Percentiles rank a stretch among this genome's conserved stretches.
Conservation (phyloP, 2,329 filamentous ascomycete genomes). For the Penicillium fuscoglaucum region DNA sequence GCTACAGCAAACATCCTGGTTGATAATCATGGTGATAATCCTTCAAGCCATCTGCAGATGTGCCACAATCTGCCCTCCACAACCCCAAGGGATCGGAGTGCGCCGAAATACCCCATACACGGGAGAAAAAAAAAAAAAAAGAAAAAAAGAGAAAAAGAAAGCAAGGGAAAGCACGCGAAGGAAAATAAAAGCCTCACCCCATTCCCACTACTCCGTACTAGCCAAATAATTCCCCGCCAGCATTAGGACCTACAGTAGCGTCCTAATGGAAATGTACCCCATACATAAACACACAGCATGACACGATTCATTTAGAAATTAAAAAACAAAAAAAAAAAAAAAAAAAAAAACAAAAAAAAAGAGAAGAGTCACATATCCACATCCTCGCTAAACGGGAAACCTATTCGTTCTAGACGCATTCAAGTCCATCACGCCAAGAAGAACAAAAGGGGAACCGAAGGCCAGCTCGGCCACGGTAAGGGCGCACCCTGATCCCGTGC, state of each 20-base stretch:
- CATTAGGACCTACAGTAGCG: conserved; percentile 4
- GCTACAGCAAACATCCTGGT: background rate
- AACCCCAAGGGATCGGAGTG: background rate
- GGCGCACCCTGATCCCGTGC: conserved; percentile 2
- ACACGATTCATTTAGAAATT: background rate
- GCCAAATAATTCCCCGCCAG: background rate
- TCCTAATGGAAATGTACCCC: background rate
- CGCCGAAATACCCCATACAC: background rate
- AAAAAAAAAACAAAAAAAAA: background rate
- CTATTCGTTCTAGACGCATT: conserved; percentile 1
- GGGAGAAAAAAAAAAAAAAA: background rate
- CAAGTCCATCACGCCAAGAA: background rate
- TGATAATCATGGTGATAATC: background rate
- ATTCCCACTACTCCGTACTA: background rate
- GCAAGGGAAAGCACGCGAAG: background rate
- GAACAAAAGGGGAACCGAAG: background rate
- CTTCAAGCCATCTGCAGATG: background rate
- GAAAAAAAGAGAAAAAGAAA: background rate
- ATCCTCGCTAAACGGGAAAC: background rate
- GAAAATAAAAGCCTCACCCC: conserved; percentile 1
- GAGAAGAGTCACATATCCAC: background rate
- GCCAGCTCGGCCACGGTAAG: background rate
- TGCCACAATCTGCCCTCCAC: background rate
- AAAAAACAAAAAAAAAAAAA: background rate
- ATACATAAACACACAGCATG: background rate